Percentiles rank a stretch among this genome's conserved stretches.
phyloP scores from a whole-genome alignment of 2,329 filamentous ascomycete species.

The Xylaria polymorpha region DNA sequence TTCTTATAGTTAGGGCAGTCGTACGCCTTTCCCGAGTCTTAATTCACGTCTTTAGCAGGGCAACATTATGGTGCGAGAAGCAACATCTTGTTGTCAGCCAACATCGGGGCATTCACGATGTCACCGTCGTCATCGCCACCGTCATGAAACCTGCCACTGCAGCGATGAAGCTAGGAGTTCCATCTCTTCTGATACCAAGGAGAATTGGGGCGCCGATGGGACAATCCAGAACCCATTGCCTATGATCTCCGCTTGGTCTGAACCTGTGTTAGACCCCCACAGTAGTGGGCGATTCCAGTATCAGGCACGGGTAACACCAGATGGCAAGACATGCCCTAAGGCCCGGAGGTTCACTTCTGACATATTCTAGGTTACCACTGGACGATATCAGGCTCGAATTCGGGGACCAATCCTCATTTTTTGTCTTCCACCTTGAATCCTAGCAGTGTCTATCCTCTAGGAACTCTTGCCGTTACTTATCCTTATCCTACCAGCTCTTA shows the following conservation, averaged over 20 bases:
- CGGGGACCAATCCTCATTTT: constrained; percentile 17
- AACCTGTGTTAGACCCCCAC: constrained; percentile 11
- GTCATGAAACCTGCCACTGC: neutral
- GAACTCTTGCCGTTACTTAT: neutral
- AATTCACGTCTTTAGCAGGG: neutral
- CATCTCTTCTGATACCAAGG: neutral
- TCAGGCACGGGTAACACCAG: constrained; percentile 3
- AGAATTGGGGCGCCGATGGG: neutral
- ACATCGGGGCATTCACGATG: constrained; percentile 6
- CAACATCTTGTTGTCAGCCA: neutral
- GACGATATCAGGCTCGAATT: constrained; percentile 12
- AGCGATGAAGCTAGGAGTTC: neutral
- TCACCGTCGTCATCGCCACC: neutral
- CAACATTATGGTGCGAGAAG: constrained; percentile 4
- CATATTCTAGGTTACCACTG: constrained; percentile 2
- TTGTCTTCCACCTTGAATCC: neutral
- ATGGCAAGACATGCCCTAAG: neutral
- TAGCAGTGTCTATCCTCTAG: neutral
- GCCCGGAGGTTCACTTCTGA: neutral
- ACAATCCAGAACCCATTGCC: neutral
- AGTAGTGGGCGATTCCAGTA: constrained; percentile 22
- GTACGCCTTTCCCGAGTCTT: neutral
- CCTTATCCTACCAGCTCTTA: neutral
- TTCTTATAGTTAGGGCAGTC: neutral
- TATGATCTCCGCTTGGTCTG: constrained; percentile 8